Base-by-base conservation (phyloP, 176 grass and related monocot species). In the Oropetium thomaeum region DNA sequence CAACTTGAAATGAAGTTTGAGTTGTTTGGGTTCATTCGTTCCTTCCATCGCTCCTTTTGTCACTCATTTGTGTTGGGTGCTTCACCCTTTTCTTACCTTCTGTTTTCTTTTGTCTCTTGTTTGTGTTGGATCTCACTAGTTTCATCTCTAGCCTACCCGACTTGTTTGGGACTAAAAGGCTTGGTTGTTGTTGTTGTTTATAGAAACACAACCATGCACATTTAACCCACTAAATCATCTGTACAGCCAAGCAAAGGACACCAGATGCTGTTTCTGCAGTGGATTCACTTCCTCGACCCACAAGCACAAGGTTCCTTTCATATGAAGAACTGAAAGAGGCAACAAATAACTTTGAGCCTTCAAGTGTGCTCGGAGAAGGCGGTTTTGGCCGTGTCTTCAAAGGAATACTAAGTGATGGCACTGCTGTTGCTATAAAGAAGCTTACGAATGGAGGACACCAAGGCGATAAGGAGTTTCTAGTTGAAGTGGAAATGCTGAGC, bases 401-500 rank as follows among this genome's bases (percentile, higher is more conserved):
- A 55, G 96, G 96, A 8, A 27, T 90, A 77, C 77, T 99, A 51
- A 82, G 79, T 64, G 96, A 99, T 62, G 89, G 96, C n/a, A 92
- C 89, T 39, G 87, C 96, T 80, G 96, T 99, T 34, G 96, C 96
- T 63, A 96, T 99, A 71, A 99, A 99, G 85, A 95, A 92, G 69
- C 96, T 99, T 74, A 92, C 89, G 15, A 71, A 1, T 58, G 96
- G 96, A 30, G 92, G 96, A 44, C 96, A 99, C 54, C 96, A 99
- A 79, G 96, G 96, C 79, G 92, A 92, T 77, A 99, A 96, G 60
- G 96, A 99, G 65, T 99, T 96, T 66, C 55, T 99, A 42, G 96
- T 99, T 83, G 96, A 99, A 85, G 96, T 99, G 76, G 92, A 99
- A 81, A 99, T 99, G 96, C 79, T 99, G 71, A 99, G 96, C 89